phyloP scores from a whole-genome alignment of 805 yeast species.

The Limtongozyma cylindracea region DNA sequence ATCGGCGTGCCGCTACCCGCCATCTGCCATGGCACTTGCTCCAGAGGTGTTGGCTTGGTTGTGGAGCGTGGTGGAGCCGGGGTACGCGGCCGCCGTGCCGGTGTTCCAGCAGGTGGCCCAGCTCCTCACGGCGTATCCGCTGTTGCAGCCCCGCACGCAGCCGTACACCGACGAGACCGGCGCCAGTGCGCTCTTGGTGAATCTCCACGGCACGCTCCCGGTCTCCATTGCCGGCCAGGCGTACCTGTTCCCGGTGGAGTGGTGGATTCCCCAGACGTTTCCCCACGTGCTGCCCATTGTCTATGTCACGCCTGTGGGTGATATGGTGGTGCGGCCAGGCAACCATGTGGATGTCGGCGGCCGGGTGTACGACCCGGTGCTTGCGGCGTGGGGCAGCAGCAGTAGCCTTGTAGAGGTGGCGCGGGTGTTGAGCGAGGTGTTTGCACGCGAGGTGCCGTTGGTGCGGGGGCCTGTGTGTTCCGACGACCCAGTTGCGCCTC shows the following conservation, averaged over 20 bases:
- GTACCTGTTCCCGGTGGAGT: no score
- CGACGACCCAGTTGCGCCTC: no score
- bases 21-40: no score
- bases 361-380: slow-evolving; percentile 36
- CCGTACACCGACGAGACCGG: slow-evolving; percentile 28
- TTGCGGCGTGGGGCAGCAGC: slow-evolving; percentile 48
- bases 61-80: slow-evolving; percentile 15
- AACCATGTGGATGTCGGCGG: slow-evolving; percentile 53
- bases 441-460: no score
- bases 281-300: slow-evolving; percentile 27
- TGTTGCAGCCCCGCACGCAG: slow-evolving; percentile 46
- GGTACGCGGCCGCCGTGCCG: slow-evolving; percentile 29
- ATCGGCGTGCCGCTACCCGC: no score
- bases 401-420: no score
- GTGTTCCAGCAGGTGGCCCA: slow-evolving; percentile 38
- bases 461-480: no score
- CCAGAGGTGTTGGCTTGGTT: no score
- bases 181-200: slow-evolving; percentile 26
- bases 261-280: slow-evolving; percentile 6
- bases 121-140: slow-evolving; percentile 21
- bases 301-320: slow-evolving; percentile 29
- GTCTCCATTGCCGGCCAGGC: no score
- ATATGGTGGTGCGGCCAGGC: slow-evolving; percentile 24
- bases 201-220: slow-evolving; percentile 43
- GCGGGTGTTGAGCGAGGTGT: no score